These are phyloP conservation scores for Protea cynaroides DNA, from an alignment of 164 flowering plant genomes.

Conservation along the genomic window DNA sequence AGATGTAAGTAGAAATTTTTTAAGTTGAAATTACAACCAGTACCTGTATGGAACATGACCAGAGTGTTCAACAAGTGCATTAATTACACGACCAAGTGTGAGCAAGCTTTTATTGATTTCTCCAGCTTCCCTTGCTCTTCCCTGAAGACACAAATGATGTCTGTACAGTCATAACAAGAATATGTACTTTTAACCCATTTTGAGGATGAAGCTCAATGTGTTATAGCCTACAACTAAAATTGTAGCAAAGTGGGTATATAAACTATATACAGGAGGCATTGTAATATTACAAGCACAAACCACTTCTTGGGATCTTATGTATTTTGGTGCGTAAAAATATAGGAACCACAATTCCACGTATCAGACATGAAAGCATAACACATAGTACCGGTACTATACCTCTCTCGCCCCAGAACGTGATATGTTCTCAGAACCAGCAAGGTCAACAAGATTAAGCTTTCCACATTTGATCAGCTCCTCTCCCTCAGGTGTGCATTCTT, in stretches of 20 bases:
- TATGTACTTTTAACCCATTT: too few relatives aligned
- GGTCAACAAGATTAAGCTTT: constrained; percentile 84
- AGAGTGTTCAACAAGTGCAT: constrained; percentile 78
- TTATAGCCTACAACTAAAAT: too few relatives aligned
- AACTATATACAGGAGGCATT: neutral
- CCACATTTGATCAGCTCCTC: constrained; percentile 86
- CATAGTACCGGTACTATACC: constrained; percentile 25
- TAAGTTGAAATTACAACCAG: neutral
- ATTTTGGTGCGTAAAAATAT: too few relatives aligned
- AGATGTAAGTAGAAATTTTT: constrained; percentile 6
- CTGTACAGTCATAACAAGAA: neutral
- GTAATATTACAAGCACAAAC: too few relatives aligned
- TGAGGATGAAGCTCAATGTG: too few relatives aligned
- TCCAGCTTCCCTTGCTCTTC: constrained; percentile 91
- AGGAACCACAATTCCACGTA: too few relatives aligned
- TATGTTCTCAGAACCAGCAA: constrained; percentile 89
- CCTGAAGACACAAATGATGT: constrained; percentile 31
- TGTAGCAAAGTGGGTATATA: neutral
- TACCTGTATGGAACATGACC: constrained; percentile 87
- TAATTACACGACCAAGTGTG: constrained; percentile 84
- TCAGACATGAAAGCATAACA: too few relatives aligned
- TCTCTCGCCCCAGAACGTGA: constrained; percentile 89
- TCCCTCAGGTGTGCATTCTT: constrained; percentile 81
- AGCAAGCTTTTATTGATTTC: constrained; percentile 89
- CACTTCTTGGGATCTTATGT: too few relatives aligned